These are phyloP conservation scores for Microsporum audouinii DNA, from an alignment of 2,329 filamentous ascomycete species.

Conservation along the genomic window DNA sequence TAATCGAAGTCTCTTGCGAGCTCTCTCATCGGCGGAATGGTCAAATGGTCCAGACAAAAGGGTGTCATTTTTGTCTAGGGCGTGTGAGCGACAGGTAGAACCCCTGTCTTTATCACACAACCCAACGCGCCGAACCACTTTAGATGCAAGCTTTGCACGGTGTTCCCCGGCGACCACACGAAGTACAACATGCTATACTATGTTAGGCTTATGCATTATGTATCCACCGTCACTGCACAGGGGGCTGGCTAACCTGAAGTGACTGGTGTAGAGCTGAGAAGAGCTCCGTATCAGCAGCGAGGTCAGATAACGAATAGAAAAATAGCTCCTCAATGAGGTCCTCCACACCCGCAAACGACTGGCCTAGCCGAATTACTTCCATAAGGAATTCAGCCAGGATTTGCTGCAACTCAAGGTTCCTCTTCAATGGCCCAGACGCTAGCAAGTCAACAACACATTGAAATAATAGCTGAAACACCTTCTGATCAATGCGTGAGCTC, in stretches of 20 bases:
- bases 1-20: slow-evolving; percentile 28
- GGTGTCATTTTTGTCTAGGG: neutral
- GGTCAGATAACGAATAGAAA: slow-evolving; percentile 18
- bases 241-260: slow-evolving; percentile 23
- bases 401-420: slow-evolving; percentile 22
- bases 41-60: slow-evolving; percentile 8
- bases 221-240: neutral
- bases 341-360: slow-evolving; percentile 14
- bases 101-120: neutral
- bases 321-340: slow-evolving; percentile 21
- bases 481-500: slow-evolving; percentile 18
- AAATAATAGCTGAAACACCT: slow-evolving; percentile 21
- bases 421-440: slow-evolving; percentile 16
- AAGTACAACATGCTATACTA: slow-evolving; percentile 15
- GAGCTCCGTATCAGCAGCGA: slow-evolving; percentile 15
- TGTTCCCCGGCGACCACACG: slow-evolving; percentile 12
- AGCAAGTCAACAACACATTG: slow-evolving; percentile 25
- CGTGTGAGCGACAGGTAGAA: neutral
- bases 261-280: slow-evolving; percentile 20
- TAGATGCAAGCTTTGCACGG: neutral
- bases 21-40: slow-evolving; percentile 16
- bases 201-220: neutral
- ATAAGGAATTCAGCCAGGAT: slow-evolving; percentile 23
- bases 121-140: neutral
- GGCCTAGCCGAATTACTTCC: slow-evolving; percentile 17